Evolutionary conservation across 208 protist genomes (phyloP), one percentile per base, ranked within the genome.

Genomic region (Acanthamoeba sp.): DNA sequence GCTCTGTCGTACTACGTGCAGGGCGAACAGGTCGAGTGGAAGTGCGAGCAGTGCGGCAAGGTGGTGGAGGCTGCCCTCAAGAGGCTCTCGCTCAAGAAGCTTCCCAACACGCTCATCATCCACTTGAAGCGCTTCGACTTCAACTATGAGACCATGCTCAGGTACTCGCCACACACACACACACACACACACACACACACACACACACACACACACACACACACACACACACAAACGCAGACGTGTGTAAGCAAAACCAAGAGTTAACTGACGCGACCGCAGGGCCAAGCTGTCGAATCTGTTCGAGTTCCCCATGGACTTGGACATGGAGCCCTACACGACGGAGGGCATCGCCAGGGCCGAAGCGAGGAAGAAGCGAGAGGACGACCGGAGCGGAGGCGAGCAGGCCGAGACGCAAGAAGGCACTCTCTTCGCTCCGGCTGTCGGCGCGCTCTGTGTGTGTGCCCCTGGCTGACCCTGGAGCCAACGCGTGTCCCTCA

Each of bases 41-140:
- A 91, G 32, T 91, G 85, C 36, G 85, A 91, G 38, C 18, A 91
- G n/a, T 91, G 85, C 59, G 85, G 57, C 40, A 91, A 91, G 57
- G 42, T 55, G 24, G 42, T 73, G 5, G 85, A 73, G 38, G 85
- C 34, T 14, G 80, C 80, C 36, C 85, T 91, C n/a, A 91, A 91
- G 85, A 5, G 85, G n/a, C 42, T 71, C 36, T 94, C 62, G 18
- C 34, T 94, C 36, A 82, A 82, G 40, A 94, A 73, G 52, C 90
- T 94, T 2, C 90, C 90, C 32, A 94, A 94, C 38, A 94, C 64
- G 29, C 69, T 94, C 38, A 94, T 94, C 36, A 73, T 94, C 34
- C 90, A 94, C 45, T 36, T 94, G 14, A 94, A 94, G 76, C 90
- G 90, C 3, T 94, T 94, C 36, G 57, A 73, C 32, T 94, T 82